Evolutionary conservation across 768 basidiomycete species (phyloP), one percentile per base, ranked within the genome.

Genomic region (Paxillus involutus): DNA sequence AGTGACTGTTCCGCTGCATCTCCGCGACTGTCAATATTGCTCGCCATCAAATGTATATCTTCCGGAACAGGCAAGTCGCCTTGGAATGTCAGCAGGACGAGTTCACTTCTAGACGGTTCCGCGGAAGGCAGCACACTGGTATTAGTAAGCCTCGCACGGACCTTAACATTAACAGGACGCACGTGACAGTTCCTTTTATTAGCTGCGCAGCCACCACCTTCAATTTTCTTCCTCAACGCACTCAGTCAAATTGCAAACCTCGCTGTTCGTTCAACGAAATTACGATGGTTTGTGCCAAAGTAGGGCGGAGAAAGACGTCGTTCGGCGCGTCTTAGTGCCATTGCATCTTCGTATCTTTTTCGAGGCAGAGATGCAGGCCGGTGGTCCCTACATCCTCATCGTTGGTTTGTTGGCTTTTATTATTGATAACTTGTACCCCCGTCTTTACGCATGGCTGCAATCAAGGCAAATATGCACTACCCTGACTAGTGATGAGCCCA

Each of bases 221-320:
- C 26, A 0, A 8, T 29, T 16, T 4, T 37, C 11, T 51, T 57
- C 52, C 57, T 49, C 52, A 64, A 59, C 69, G 69, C 67, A 69
- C 67, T 71, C 67, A 59, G 67, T 69, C 67, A 69, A 69, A 69
- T 69, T 69, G 58, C 67, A 67, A 58, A 59, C 56, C 69, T 57
- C 17, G 33, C 49, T 46, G 33, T 36, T 62, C 56, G 32, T 54
- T 35, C 37, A 35, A 58, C 48, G 50, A 16, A 37, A 24, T 33
- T 41, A 56, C 33, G 43, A 51, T 67, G 67, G 69, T 71, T 41
- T 71, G 67, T 66, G 67, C 67, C 67, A 71, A 71, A 71, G 67
- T 47, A 71, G 67, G 62, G 67, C 67, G 67, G 48, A 69, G 26
- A 69, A 51, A 30, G 37, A 71, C 44, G 49, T 58, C 3, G 55